Conservation (phyloP, 2,329 filamentous ascomycete genomes). For the Aspergillus jensenii region DNA sequence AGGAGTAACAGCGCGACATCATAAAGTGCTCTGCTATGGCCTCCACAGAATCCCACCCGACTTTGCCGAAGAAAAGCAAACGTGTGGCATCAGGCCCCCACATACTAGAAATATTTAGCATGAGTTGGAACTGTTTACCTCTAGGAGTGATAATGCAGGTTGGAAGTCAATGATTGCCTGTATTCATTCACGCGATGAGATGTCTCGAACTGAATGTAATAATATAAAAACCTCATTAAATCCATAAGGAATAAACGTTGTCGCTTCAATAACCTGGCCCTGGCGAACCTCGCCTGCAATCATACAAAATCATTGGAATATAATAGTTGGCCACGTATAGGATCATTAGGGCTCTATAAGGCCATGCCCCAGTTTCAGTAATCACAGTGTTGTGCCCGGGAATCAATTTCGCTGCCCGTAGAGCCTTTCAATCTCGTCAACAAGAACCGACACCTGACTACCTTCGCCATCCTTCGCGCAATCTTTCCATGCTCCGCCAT, state of each 20-base stretch:
- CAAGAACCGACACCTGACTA: constrained; percentile 59
- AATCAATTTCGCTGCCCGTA: constrained; percentile 45
- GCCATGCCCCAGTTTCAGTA: neutral
- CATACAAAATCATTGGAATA: neutral
- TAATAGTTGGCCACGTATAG: neutral
- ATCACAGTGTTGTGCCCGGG: neutral
- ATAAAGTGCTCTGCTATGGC: neutral
- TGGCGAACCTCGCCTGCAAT: neutral
- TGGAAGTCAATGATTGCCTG: neutral
- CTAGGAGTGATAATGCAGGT: neutral
- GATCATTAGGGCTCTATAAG: neutral
- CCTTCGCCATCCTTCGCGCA: constrained; percentile 66
- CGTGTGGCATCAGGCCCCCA: neutral
- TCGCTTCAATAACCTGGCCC: neutral
- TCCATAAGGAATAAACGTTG: neutral
- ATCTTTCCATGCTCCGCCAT: constrained; percentile 74
- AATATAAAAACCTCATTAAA: neutral
- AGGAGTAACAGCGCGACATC: neutral
- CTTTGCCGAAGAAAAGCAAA: neutral
- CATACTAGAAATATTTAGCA: neutral
- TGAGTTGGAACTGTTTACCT: neutral
- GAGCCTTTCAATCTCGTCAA: constrained; percentile 73
- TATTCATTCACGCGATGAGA: too few relatives aligned
- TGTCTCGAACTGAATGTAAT: neutral
- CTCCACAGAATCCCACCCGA: neutral